phyloP scores from a whole-genome alignment of 2,329 filamentous ascomycete genomes.

The Delphinella strobiligena region DNA sequence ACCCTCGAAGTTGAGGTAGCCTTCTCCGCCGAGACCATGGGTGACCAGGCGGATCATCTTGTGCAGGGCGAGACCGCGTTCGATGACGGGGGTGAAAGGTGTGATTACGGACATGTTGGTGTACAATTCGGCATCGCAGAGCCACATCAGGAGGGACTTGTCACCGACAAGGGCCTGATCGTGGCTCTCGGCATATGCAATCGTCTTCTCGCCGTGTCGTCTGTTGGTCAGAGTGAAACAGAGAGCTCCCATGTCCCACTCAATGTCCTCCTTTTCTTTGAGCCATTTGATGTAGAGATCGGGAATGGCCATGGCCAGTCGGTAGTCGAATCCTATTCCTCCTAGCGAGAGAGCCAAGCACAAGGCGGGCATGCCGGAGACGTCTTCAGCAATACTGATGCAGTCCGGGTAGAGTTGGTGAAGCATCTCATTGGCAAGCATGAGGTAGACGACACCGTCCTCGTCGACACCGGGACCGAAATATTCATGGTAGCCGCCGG shows the following conservation, averaged over 20 bases:
- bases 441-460: slow-evolving; percentile 87
- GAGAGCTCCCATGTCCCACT: slow-evolving; percentile 84
- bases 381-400: slow-evolving; percentile 93
- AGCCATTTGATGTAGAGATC: slow-evolving; percentile 99
- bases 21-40: slow-evolving; percentile 83
- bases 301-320: slow-evolving; percentile 92
- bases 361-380: slow-evolving; percentile 96
- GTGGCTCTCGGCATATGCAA: slow-evolving; percentile 93
- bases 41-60: slow-evolving; percentile 96
- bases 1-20: slow-evolving; percentile 96
- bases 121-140: slow-evolving; percentile 94
- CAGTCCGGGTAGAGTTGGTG: slow-evolving; percentile 76
- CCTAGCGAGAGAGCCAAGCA: slow-evolving; percentile 77
- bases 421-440: slow-evolving; percentile 92
- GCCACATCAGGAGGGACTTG: slow-evolving; percentile 95
- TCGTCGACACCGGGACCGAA: slow-evolving; percentile 84
- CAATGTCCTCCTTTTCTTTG: slow-evolving; percentile 80
- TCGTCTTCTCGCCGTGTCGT: slow-evolving; percentile 92
- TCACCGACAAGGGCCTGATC: slow-evolving; percentile 96
- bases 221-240: slow-evolving; percentile 84
- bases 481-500: slow-evolving; percentile 95
- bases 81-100: slow-evolving; percentile 76
- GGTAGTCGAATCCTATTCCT: slow-evolving; percentile 93
- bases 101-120: slow-evolving; percentile 88
- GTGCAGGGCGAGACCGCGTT: slow-evolving; percentile 83